phyloP scores from a whole-genome alignment of 2,329 filamentous ascomycete genomes.

The Arthroderma uncinatum region DNA sequence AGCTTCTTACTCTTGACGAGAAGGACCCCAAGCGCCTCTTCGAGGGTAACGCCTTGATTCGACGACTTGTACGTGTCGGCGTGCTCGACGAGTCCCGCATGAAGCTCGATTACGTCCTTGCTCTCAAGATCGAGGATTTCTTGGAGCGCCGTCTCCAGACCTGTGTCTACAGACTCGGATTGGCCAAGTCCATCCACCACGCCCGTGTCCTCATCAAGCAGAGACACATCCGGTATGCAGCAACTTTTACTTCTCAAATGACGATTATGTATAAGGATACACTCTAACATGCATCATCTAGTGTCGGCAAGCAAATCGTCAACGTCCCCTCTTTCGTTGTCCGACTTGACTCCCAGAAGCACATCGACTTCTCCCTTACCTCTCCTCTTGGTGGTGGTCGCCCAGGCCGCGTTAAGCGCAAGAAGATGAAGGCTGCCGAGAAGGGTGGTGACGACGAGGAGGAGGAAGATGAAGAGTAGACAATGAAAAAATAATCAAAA shows the following conservation, averaged over 20 bases:
- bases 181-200: constrained; percentile 99
- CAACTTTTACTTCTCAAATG: background rate
- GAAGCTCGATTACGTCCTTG: constrained; percentile 99
- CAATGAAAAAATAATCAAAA: background rate
- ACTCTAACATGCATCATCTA: constrained; percentile 20
- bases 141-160: constrained; percentile 99
- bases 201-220: constrained; percentile 99
- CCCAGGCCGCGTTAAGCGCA: constrained; percentile 94
- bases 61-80: constrained; percentile 98
- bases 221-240: constrained; percentile 75
- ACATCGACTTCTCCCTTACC: constrained; percentile 97
- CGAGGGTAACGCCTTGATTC: constrained; percentile 99
- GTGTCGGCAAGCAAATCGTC: constrained; percentile 99
- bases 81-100: constrained; percentile 99
- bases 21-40: constrained; percentile 99
- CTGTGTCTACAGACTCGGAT: constrained; percentile 99
- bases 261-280: background rate
- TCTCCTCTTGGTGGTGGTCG: constrained; percentile 97
- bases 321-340: constrained; percentile 99
- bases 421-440: constrained; percentile 97
- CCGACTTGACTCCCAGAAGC: constrained; percentile 99
- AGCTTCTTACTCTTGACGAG: constrained; percentile 98
- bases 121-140: constrained; percentile 99
- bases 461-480: constrained; percentile 35
- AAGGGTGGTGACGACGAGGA: constrained; percentile 47